Evolutionary conservation across 2,329 filamentous ascomycete genomes (phyloP), one percentile per base, ranked within the genome.

Genomic region (Ophiosphaerella herpotricha): DNA sequence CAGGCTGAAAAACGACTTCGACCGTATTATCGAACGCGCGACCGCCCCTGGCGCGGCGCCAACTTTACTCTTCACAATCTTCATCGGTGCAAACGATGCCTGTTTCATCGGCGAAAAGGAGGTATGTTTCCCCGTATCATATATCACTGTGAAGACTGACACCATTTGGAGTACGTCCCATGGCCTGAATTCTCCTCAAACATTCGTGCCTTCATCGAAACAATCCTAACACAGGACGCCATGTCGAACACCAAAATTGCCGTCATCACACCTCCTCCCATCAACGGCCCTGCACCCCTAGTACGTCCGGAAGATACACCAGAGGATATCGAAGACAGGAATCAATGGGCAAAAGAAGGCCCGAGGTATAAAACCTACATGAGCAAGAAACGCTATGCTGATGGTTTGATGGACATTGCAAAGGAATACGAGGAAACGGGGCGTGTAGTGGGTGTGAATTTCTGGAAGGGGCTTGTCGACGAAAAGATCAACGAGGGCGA

Each of bases 1-100:
- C 4, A 21, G 40, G 34, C 50, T 72, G 14, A 51, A 63, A 32
- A 39, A 14, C 2, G 50, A 65, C 32, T 72, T 72, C 48, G 38
- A 50, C 26, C 51, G 55, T 8, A 61, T 72, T 16, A 62, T 70
- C 13, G 11, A 37, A 8, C 52, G 47, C 21, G 52, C 61, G 8
- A 68, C 61, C 14, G 21, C 48, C 1, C 57, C 60, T 1, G n/a
- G 9, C 14, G 57, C 63, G 1, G 40, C 62, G 3, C 54, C 51
- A n/a, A 73, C 69, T 5, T 62, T 75, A 21, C 64, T 75, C 46
- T 61, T 76, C 53, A 74, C 71, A 14, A 74, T 75, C 48, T 73
- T 74, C 47, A 47, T 75, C 7, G 73, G 74, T 33, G 73, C 71
- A 23, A 75, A 75, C 42, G 73, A 75, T 46, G 72, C 73, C 21